Evolutionary conservation across 2,329 filamentous ascomycete genomes (phyloP).

Genomic region (Alternaria postmessia): DNA sequence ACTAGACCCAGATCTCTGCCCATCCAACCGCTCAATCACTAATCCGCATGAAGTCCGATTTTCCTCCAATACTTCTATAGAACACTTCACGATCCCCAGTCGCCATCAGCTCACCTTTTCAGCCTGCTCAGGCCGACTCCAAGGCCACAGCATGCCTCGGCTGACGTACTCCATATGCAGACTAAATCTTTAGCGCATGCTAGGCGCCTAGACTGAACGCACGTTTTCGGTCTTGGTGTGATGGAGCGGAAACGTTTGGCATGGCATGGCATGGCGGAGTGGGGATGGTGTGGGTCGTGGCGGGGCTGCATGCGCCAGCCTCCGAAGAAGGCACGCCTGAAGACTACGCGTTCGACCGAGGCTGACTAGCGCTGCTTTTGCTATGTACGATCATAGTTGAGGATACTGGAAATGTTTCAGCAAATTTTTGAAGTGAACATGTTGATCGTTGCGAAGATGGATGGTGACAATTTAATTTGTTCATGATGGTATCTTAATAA

Average conservation of each 20-base stretch:
- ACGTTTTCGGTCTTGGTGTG: constrained; percentile 23
- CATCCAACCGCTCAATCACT: not conserved
- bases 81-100: not conserved
- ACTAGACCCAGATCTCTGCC: not conserved
- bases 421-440: not conserved
- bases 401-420: not conserved
- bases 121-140: constrained; percentile 20
- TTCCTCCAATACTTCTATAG: not conserved
- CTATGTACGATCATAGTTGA: not conserved
- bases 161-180: constrained; percentile 26
- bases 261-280: constrained; percentile 18
- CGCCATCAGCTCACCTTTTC: not conserved
- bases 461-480: not conserved
- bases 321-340: not conserved
- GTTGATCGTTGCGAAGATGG: not conserved
- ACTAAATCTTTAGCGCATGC: constrained; percentile 7
- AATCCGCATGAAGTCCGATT: not conserved
- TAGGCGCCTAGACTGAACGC: constrained; percentile 23
- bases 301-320: constrained; percentile 1
- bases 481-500: constrained; percentile 16
- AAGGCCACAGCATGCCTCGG: constrained; percentile 25
- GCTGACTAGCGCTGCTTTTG: not conserved
- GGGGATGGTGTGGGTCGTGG: not conserved
- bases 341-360: not conserved
- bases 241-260: constrained; percentile 27